These are phyloP conservation scores for Camellia japonica DNA, from an alignment of 148 eudicot genomes.

Conservation along the genomic window DNA sequence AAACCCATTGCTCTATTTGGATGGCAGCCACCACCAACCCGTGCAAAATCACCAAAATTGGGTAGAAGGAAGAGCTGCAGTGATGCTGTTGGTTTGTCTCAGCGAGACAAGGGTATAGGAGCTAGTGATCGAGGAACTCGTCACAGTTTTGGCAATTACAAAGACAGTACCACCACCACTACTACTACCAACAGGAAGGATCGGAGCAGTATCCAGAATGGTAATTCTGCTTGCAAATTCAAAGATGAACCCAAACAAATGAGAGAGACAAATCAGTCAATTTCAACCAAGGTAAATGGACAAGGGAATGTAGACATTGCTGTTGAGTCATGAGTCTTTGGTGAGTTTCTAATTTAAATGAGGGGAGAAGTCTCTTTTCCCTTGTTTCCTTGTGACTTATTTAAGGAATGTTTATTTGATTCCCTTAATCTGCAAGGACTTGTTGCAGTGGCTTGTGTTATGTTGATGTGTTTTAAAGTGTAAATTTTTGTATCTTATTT, in stretches of 20 bases:
- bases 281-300: slow-evolving; percentile 22
- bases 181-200: slow-evolving; percentile 19
- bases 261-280: slow-evolving; percentile 20
- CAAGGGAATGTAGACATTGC: slow-evolving; percentile 33
- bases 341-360: slow-evolving; percentile 35
- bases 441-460: slow-evolving; percentile 22
- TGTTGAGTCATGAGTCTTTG: slow-evolving; percentile 32
- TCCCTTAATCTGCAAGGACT: slow-evolving; percentile 16
- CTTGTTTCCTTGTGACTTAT: slow-evolving; percentile 22
- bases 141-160: slow-evolving; percentile 36
- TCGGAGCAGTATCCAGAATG: background rate
- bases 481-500: slow-evolving; percentile 20
- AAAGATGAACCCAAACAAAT: slow-evolving; percentile 19
- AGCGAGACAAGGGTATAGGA: slow-evolving; percentile 30
- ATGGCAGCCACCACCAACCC: slow-evolving; percentile 74
- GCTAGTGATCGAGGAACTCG: slow-evolving; percentile 34
- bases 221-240: slow-evolving; percentile 22
- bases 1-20: background rate
- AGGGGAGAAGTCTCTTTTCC: slow-evolving; percentile 5
- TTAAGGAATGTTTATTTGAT: slow-evolving; percentile 24
- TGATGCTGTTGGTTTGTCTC: slow-evolving; percentile 34
- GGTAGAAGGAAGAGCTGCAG: slow-evolving; percentile 79
- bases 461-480: slow-evolving; percentile 11
- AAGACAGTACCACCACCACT: slow-evolving; percentile 13
- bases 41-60: slow-evolving; percentile 86